Conservation (phyloP, 257 asterid genomes). For the Forsythia suspensa region DNA sequence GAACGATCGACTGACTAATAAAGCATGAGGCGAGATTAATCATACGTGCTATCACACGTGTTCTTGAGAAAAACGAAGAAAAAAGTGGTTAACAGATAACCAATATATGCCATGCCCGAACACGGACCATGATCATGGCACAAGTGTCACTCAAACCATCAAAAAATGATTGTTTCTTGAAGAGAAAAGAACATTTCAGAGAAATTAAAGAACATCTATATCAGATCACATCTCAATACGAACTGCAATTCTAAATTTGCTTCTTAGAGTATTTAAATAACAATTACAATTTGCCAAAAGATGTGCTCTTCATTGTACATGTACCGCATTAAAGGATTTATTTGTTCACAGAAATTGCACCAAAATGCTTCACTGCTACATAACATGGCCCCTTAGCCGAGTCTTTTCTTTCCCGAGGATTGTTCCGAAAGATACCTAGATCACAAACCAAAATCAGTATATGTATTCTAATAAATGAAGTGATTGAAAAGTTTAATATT, state of each 20-base stretch:
- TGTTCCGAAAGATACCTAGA: constrained; percentile 59
- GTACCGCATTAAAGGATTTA: background rate
- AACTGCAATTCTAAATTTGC: background rate
- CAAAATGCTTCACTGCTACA: background rate
- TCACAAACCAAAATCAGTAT: constrained; percentile 12
- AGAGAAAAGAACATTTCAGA: background rate
- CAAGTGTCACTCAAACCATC: background rate
- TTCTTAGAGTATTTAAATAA: background rate
- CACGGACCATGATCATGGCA: background rate
- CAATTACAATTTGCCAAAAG: background rate
- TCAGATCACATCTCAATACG: background rate
- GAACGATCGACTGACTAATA: no score
- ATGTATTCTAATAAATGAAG: background rate
- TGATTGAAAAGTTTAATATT: constrained; percentile 4
- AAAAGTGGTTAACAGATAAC: background rate
- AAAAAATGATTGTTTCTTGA: background rate
- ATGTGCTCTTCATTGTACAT: background rate
- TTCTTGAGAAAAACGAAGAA: background rate
- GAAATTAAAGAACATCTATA: background rate
- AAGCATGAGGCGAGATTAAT: no score
- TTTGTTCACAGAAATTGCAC: background rate
- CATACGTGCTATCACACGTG: background rate
- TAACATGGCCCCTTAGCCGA: constrained; percentile 11
- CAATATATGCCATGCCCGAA: background rate
- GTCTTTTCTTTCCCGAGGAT: constrained; percentile 35